A percentile compares a stretch with the other conserved stretches of the same genome.
phyloP scores from a whole-genome alignment of 345 rosid species.

The Viola odorata region DNA sequence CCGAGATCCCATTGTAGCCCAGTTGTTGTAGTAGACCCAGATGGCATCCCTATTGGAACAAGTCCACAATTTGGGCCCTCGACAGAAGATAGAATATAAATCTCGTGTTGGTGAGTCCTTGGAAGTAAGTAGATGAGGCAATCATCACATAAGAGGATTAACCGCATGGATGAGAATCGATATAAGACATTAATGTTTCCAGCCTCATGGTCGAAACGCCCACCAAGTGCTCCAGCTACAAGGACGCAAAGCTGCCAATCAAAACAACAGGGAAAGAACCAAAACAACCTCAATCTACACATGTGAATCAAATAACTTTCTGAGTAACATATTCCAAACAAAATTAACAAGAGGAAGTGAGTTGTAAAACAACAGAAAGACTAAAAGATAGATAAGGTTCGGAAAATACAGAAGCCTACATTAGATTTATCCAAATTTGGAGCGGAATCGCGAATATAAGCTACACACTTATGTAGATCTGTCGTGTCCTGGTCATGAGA shows the following conservation, averaged over 20 bases:
- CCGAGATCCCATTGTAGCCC: constrained; percentile 93
- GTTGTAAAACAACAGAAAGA: not conserved
- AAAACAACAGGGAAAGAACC: constrained; percentile 7
- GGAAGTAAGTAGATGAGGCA: constrained; percentile 83
- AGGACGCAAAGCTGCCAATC: constrained; percentile 71
- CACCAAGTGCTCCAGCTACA: constrained; percentile 93
- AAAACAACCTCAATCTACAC: constrained; percentile 1
- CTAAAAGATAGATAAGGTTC: not conserved
- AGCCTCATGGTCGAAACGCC: constrained; percentile 91
- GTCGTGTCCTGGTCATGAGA: constrained; percentile 96
- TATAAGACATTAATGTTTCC: constrained; percentile 78
- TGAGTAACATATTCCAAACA: not conserved
- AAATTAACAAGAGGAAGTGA: not conserved
- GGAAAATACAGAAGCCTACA: constrained; percentile 35
- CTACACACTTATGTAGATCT: constrained; percentile 81
- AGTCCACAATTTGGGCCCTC: constrained; percentile 94
- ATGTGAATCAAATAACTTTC: not conserved
- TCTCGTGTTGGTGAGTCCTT: constrained; percentile 53
- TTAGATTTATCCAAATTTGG: constrained; percentile 41
- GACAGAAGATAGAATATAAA: constrained; percentile 47
- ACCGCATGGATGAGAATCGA: constrained; percentile 45
- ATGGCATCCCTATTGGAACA: constrained; percentile 70
- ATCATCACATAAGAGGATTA: constrained; percentile 70
- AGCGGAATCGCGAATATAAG: constrained; percentile 40
- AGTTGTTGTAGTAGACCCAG: constrained; percentile 63